Conservation (phyloP, 345 rosid species). For the Erucastrum elatum region DNA sequence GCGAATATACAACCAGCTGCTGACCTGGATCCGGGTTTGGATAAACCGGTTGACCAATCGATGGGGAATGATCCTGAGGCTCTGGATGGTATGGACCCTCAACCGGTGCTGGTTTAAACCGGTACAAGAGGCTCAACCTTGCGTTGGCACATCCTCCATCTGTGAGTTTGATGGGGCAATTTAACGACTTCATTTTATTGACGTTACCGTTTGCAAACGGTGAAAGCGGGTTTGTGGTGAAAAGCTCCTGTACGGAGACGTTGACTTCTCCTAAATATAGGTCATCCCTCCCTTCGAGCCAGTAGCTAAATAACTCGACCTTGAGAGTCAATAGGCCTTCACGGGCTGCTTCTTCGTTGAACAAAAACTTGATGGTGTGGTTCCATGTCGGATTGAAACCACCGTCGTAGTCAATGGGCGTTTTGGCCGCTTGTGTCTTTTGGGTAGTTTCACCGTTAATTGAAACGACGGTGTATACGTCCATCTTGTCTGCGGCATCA, state of each 20-base stretch:
- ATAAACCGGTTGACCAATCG: constrained; percentile 16
- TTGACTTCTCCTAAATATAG: constrained; percentile 58
- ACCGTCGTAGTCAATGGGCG: constrained; percentile 51
- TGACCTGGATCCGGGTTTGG: constrained; percentile 12
- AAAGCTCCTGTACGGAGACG: constrained; percentile 66
- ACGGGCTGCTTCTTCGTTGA: constrained; percentile 40
- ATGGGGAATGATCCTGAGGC: constrained; percentile 8
- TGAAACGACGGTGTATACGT: constrained; percentile 64
- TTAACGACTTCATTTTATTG: constrained; percentile 39
- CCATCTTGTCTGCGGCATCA: constrained; percentile 61
- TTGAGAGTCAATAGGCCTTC: constrained; percentile 43
- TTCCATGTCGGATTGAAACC: constrained; percentile 73
- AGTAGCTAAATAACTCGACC: constrained; percentile 60
- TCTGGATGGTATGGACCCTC: constrained; percentile 7
- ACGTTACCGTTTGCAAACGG: constrained; percentile 32
- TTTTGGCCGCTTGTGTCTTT: constrained; percentile 48
- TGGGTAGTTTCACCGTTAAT: constrained; percentile 47
- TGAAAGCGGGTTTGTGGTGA: constrained; percentile 39
- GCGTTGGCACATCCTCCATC: constrained; percentile 55
- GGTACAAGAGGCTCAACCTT: constrained; percentile 50
- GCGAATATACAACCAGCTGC: neutral
- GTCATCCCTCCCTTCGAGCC: constrained; percentile 58
- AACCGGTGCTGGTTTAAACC: constrained; percentile 41
- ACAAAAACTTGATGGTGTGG: constrained; percentile 56
- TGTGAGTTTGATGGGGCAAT: constrained; percentile 43